phyloP scores from a whole-genome alignment of 225 moss, liverwort and hornwort species.

The Climacium dendroides region DNA sequence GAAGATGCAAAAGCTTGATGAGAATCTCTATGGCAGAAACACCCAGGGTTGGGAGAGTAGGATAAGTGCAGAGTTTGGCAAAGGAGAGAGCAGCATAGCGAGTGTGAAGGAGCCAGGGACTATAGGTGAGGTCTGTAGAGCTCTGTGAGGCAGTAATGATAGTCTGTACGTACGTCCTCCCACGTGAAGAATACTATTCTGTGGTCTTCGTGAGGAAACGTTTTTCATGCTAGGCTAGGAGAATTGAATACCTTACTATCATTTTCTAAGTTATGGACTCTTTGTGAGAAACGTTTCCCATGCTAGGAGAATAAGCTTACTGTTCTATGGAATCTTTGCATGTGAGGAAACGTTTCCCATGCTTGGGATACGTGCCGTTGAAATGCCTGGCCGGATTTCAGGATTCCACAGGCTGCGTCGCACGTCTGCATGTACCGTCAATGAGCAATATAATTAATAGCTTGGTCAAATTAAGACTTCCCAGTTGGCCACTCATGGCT shows the following conservation, averaged over 20 bases:
- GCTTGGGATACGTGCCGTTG: neutral
- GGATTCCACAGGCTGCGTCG: neutral
- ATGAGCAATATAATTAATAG: no score
- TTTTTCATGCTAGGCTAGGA: neutral
- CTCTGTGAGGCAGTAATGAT: neutral
- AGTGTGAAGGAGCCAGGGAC: neutral
- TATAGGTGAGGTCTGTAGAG: neutral
- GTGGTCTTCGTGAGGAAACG: neutral
- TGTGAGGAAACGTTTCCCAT: neutral
- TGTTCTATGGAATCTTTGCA: neutral
- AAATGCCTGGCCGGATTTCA: neutral
- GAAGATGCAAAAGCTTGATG: neutral
- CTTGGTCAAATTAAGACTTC: no score
- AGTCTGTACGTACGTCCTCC: neutral
- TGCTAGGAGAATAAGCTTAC: no score
- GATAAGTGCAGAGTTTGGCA: neutral
- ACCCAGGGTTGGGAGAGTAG: neutral
- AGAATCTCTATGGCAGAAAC: neutral
- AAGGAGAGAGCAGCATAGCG: neutral
- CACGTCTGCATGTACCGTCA: no score
- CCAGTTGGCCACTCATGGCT: no score
- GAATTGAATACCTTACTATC: no score
- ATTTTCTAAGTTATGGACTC: no score
- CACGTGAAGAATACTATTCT: neutral
- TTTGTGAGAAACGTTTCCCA: no score